Evolutionary conservation across 2,329 filamentous ascomycete genomes (phyloP).

Genomic region (Diaporthe australafricana): DNA sequence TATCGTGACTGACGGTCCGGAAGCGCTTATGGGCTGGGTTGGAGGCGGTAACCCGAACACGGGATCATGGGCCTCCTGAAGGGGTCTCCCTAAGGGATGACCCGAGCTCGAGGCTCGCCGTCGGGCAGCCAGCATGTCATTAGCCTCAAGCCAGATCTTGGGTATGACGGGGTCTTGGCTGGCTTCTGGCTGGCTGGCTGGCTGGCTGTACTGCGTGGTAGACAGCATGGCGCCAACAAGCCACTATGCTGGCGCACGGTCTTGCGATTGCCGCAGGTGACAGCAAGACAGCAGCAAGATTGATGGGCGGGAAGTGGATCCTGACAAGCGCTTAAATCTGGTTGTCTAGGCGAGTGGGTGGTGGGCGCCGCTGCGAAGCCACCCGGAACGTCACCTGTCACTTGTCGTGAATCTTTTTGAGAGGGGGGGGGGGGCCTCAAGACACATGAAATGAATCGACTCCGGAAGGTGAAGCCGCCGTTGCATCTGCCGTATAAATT

Average conservation of each 20-base stretch:
- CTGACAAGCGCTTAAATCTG: conserved; percentile 13
- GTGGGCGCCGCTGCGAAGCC: background rate
- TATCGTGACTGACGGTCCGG: background rate
- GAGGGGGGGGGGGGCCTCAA: conserved; percentile 1
- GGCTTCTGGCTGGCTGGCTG: background rate
- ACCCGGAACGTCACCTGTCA: conserved; percentile 21
- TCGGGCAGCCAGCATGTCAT: conserved; percentile 4
- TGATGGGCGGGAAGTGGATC: conserved; percentile 26
- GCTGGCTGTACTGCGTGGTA: background rate
- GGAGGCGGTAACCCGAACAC: conserved; percentile 26
- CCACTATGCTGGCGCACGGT: conserved; percentile 22
- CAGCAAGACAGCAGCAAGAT: conserved; percentile 26
- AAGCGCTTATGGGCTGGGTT: conserved; percentile 15
- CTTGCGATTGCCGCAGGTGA: conserved; percentile 10
- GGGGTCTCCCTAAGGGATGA: background rate
- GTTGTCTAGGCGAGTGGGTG: background rate
- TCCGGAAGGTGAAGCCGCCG: conserved; percentile 11
- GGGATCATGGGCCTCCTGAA: background rate
- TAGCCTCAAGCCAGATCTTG: conserved; percentile 10
- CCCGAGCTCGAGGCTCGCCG: conserved; percentile 15
- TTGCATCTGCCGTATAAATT: conserved; percentile 7
- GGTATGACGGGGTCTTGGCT: conserved; percentile 5
- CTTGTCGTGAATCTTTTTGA: background rate
- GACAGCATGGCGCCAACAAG: background rate
- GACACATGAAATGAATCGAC: background rate